Evolutionary conservation across 768 basidiomycete species (phyloP).

Genomic region (Asterophora lycoperdoides): DNA sequence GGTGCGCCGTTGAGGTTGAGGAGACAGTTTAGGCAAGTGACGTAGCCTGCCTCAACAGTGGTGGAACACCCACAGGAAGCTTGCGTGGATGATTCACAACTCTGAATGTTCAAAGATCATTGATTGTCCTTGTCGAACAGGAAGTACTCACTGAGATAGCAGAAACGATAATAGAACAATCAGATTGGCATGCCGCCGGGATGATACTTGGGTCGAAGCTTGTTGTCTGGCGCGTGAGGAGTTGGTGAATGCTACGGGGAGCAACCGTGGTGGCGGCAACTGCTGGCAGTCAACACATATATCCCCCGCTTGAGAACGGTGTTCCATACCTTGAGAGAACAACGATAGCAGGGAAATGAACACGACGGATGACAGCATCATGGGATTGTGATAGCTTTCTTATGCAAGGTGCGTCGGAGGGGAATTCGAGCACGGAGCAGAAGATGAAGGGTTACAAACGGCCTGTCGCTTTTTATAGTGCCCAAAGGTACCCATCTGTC

Average conservation of each 20-base stretch:
- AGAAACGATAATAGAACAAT: neutral
- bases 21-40: slow-evolving; percentile 14
- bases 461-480: no score
- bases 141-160: neutral
- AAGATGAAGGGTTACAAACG: no score
- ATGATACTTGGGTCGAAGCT: slow-evolving; percentile 9
- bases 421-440: no score
- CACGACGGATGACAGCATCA: no score
- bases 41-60: slow-evolving; percentile 3
- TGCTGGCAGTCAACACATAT: no score
- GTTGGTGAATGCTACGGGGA: slow-evolving; percentile 5
- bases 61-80: slow-evolving; percentile 8
- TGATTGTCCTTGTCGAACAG: neutral
- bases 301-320: no score
- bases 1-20: neutral
- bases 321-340: no score
- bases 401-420: no score
- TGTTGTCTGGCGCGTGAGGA: slow-evolving; percentile 8
- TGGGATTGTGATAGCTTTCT: no score
- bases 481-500: no score
- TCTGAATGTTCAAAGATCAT: neutral
- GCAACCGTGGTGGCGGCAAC: no score
- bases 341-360: no score
- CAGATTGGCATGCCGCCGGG: neutral
- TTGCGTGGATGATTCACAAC: neutral